Evolutionary conservation across 2,329 filamentous ascomycete species (phyloP).

Genomic region (Canariomyces notabilis): DNA sequence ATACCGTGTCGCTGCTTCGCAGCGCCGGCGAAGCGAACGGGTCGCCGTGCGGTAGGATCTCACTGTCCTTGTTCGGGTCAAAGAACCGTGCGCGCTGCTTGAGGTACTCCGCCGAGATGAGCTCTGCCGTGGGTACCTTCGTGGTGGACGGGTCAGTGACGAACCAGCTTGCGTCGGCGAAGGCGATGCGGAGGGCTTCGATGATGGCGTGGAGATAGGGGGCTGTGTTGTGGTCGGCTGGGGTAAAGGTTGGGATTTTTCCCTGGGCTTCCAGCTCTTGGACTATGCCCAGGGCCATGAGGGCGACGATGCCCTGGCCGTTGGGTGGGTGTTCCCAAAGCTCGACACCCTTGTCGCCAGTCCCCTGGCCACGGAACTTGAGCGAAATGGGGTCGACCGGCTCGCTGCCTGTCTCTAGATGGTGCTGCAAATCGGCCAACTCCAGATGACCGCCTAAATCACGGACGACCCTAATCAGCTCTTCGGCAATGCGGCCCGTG

Average conservation of each 20-base stretch:
- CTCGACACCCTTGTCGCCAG: slow-evolving; percentile 53
- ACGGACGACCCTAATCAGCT: slow-evolving; percentile 70
- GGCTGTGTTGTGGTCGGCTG: slow-evolving; percentile 73
- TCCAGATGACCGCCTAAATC: slow-evolving; percentile 73
- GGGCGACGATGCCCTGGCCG: slow-evolving; percentile 88
- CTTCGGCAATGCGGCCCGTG: slow-evolving; percentile 73
- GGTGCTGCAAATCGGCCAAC: slow-evolving; percentile 73
- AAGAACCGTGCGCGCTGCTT: slow-evolving; percentile 61
- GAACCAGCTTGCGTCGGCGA: slow-evolving; percentile 87
- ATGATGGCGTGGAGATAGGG: slow-evolving; percentile 81
- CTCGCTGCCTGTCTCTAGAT: slow-evolving; percentile 64
- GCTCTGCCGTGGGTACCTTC: slow-evolving; percentile 61
- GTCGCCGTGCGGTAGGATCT: slow-evolving; percentile 60
- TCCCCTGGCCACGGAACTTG: slow-evolving; percentile 63
- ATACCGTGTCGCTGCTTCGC: slow-evolving; percentile 86
- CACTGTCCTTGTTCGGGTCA: slow-evolving; percentile 54
- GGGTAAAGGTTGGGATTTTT: slow-evolving; percentile 65
- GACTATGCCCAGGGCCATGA: slow-evolving; percentile 91
- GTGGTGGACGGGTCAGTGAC: slow-evolving; percentile 74
- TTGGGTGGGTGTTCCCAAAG: slow-evolving; percentile 98
- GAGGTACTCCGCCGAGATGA: slow-evolving; percentile 72
- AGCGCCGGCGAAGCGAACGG: slow-evolving; percentile 65
- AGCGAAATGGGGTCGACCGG: slow-evolving; percentile 81
- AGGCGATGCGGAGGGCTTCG: slow-evolving; percentile 81
- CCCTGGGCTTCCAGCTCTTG: slow-evolving; percentile 74